phyloP scores from a whole-genome alignment of 2,329 filamentous ascomycete species.

The Pseudopyricularia javanii region DNA sequence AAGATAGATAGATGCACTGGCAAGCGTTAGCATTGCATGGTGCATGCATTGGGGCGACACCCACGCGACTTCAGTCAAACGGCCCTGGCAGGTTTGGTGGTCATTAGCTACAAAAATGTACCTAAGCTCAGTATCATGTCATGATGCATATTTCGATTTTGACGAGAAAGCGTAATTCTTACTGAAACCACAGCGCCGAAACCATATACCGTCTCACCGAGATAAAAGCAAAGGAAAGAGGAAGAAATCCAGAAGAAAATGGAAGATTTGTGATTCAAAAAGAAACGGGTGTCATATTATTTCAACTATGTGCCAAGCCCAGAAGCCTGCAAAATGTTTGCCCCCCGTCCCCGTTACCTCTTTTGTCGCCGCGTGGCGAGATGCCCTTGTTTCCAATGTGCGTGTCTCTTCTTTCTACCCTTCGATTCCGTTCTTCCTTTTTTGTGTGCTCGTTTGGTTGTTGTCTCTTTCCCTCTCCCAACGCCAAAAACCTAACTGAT shows the following conservation, averaged over 20 bases:
- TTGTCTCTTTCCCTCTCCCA: background rate
- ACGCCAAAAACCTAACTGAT: constrained; percentile 2
- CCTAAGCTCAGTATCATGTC: too few species aligned
- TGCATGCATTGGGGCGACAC: too few species aligned
- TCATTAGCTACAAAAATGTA: too few species aligned
- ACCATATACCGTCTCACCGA: background rate
- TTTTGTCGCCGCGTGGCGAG: constrained; percentile 11
- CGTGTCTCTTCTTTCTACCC: constrained; percentile 7
- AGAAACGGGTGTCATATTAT: background rate
- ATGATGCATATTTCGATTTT: background rate
- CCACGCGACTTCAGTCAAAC: too few species aligned
- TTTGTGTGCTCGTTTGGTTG: background rate
- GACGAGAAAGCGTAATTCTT: background rate
- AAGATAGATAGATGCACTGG: too few species aligned
- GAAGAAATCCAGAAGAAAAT: background rate
- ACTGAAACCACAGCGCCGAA: background rate
- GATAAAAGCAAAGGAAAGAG: background rate
- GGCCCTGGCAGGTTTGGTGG: too few species aligned
- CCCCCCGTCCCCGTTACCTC: constrained; percentile 5
- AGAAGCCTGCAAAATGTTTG: background rate
- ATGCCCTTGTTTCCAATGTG: constrained; percentile 8
- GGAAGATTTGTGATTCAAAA: background rate
- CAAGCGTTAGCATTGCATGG: too few species aligned
- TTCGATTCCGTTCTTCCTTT: background rate
- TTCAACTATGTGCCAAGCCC: background rate